Base-by-base conservation (phyloP, 2,329 filamentous ascomycete genomes). In the Aspergillus fumigatiaffinis region DNA sequence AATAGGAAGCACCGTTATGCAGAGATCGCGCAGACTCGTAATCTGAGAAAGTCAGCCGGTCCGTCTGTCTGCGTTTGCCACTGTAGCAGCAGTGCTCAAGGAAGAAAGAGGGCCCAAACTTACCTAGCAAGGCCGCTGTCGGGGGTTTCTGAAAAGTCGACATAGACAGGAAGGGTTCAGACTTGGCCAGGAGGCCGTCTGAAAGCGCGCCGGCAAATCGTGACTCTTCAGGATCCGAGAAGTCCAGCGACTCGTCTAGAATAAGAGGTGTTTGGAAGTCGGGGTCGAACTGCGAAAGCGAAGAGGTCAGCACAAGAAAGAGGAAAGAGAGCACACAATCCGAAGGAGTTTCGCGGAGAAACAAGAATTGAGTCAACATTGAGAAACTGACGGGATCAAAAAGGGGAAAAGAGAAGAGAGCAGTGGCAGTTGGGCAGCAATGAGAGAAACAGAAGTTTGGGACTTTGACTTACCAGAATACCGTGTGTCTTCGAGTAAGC, bases 61-160 rank as follows among this genome's bases (percentile, higher is more conserved):
- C 21, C 50, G 53, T 51, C 38, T 29, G 32, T 20, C 38, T 50
- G 20, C 26, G 29, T n/a, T 51, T 32, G 28, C 44, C 42, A 46
- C 14, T 17, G 10, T 10, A 59, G 59, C 54, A 66, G 64, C 50
- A 58, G 49, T 52, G 38, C 23, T 47, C 47, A 38, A 23, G 28
- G 41, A 35, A 23, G 54, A 32, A 47, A 56, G 14, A 42, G 23
- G 42, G 54, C 20, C 29, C 4, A 53, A 59, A 87, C 91, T 79
- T 80, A 95, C 92, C 89, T 77, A 93, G 89, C 79, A 92, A 84
- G 74, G 88, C 88, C 75, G 88, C 82, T 76, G 87, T 82, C 74
- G 89, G 86, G 58, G 85, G 77, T 78, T 95, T 96, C 71, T 83
- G 81, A 82, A 91, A 92, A 77, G 87, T 87, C 75, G 90, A 88